These are phyloP conservation scores for Papilionanthe hybrid DNA, from an alignment of 116 monocot species.

Conservation along the genomic window DNA sequence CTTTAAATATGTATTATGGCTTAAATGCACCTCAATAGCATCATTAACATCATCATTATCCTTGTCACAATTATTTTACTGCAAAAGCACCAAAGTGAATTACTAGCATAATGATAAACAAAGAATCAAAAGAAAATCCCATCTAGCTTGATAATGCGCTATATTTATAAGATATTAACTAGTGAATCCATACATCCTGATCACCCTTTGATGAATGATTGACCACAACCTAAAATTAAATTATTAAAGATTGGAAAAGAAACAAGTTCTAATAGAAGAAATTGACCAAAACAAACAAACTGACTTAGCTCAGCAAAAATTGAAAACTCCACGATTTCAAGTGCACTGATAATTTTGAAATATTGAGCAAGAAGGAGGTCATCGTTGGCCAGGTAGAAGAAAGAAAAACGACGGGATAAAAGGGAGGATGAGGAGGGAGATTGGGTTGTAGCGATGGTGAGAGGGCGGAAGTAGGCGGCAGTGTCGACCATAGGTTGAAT, in stretches of 20 bases:
- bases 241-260: neutral
- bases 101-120: neutral
- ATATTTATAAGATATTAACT: neutral
- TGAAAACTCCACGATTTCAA: neutral
- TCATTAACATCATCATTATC: neutral
- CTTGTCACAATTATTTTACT: neutral
- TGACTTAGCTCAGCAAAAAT: neutral
- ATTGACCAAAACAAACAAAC: neutral
- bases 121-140: neutral
- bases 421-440: neutral
- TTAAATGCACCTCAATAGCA: no score
- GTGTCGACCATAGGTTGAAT: neutral
- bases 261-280: neutral
- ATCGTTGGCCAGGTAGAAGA: constrained; percentile 20
- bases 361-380: neutral
- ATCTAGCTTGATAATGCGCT: no score
- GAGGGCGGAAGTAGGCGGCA: constrained; percentile 7
- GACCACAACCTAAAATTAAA: neutral
- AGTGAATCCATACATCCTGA: neutral
- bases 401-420: constrained; percentile 9
- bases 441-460: neutral
- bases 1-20: no score
- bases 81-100: neutral
- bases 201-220: neutral
- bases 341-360: neutral